Conservation (phyloP, 1,284 basidiomycete species). For the Irpex sp. region DNA sequence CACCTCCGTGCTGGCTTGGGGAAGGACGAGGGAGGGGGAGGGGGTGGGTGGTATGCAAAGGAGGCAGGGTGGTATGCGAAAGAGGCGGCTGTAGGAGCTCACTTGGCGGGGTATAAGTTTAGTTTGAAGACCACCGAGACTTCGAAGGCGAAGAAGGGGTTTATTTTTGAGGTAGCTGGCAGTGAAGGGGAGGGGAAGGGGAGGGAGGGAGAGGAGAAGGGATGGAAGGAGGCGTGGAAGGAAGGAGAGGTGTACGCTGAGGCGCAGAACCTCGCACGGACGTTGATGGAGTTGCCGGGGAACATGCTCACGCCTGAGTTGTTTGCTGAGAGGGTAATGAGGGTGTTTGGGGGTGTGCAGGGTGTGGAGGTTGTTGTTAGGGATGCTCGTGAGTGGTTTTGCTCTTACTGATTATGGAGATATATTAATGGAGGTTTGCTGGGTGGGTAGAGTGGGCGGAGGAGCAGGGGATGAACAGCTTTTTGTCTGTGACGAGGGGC, state of each 20-base stretch:
- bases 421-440: background rate
- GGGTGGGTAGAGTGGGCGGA: slow-evolving; percentile 63
- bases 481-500: slow-evolving; percentile 86
- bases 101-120: slow-evolving; percentile 73
- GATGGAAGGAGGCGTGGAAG: slow-evolving; percentile 53
- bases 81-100: slow-evolving; percentile 78
- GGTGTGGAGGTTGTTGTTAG: slow-evolving; percentile 72
- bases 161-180: no score
- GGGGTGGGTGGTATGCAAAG: no score
- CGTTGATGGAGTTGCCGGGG: slow-evolving; percentile 83
- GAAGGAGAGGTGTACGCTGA: slow-evolving; percentile 69
- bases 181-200: slow-evolving; percentile 13
- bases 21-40: no score
- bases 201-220: slow-evolving; percentile 15
- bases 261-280: slow-evolving; percentile 84
- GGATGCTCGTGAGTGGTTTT: slow-evolving; percentile 59
- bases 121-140: slow-evolving; percentile 58
- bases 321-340: slow-evolving; percentile 70
- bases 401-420: background rate
- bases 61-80: slow-evolving; percentile 44
- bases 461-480: slow-evolving; percentile 82
- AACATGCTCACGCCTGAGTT: slow-evolving; percentile 83
- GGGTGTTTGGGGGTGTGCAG: slow-evolving; percentile 63
- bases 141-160: no score
- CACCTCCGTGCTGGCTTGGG: slow-evolving; percentile 35